phyloP scores from a whole-genome alignment of 208 protist species.

The Leishmania guyanensis region DNA sequence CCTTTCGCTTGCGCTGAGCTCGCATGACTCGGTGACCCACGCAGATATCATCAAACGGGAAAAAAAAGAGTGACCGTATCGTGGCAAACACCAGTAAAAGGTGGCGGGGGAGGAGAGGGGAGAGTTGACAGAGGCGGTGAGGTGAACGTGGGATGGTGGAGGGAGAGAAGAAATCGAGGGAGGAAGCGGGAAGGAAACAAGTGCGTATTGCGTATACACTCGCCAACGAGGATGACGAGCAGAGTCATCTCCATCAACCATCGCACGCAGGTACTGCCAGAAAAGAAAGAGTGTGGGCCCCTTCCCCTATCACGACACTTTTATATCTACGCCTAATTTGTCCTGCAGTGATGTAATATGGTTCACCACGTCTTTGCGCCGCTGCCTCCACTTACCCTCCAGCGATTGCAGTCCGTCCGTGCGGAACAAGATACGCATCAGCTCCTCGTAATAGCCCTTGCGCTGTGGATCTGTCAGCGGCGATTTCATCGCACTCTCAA shows the following conservation, averaged over 20 bases:
- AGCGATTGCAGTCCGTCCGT: slow-evolving; percentile 70
- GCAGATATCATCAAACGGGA: not conserved
- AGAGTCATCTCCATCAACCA: not conserved
- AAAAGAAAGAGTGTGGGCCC: not conserved
- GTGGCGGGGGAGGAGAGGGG: not conserved
- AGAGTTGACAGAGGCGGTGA: not conserved
- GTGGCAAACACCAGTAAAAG: not conserved
- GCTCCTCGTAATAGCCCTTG: slow-evolving; percentile 80
- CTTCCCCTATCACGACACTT: slow-evolving; percentile 1
- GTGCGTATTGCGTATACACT: not conserved
- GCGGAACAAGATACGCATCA: slow-evolving; percentile 85
- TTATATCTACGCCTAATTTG: slow-evolving; percentile 38
- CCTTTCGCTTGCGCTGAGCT: not conserved
- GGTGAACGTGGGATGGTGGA: too few relatives aligned
- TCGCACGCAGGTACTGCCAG: not conserved
- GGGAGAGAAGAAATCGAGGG: not conserved
- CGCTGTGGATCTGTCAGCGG: slow-evolving; percentile 41
- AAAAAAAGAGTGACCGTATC: not conserved
- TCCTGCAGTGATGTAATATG: slow-evolving; percentile 68
- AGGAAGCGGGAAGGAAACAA: not conserved
- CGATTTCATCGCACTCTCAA: slow-evolving; percentile 32
- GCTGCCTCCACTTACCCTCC: slow-evolving; percentile 58
- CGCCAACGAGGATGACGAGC: not conserved
- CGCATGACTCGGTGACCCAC: not conserved
- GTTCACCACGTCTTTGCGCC: slow-evolving; percentile 65